These are phyloP conservation scores for Colletotrichum sp. DNA, from an alignment of 2,329 filamentous ascomycete species.

Conservation along the genomic window DNA sequence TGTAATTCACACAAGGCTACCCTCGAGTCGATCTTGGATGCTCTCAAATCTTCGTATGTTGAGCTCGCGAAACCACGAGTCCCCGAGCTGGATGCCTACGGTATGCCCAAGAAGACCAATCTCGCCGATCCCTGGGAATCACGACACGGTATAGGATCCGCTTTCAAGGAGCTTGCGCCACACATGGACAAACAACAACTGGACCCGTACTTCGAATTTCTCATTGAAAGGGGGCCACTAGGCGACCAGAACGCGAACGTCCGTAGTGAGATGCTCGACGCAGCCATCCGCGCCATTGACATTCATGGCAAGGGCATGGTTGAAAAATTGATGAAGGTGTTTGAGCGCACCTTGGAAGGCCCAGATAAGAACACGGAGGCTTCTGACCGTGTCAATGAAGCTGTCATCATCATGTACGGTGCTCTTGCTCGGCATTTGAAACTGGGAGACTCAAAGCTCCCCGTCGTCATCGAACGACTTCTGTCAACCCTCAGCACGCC, in stretches of 20 bases:
- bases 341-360: constrained; percentile 86
- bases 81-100: constrained; percentile 88
- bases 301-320: constrained; percentile 82
- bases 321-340: constrained; percentile 89
- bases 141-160: constrained; percentile 85
- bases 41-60: constrained; percentile 73
- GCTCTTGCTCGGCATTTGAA: constrained; percentile 88
- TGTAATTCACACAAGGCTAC: constrained; percentile 64
- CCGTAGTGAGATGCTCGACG: constrained; percentile 89
- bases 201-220: constrained; percentile 80
- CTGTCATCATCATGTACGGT: constrained; percentile 96
- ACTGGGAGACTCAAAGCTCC: constrained; percentile 84
- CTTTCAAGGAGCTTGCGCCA: constrained; percentile 81
- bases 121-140: constrained; percentile 89
- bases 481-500: constrained; percentile 90
- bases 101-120: constrained; percentile 91
- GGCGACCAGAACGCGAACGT: constrained; percentile 81
- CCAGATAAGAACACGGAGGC: constrained; percentile 82
- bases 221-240: constrained; percentile 87
- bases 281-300: constrained; percentile 81
- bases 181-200: constrained; percentile 73
- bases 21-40: constrained; percentile 66
- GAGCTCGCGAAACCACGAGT: constrained; percentile 83
- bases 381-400: constrained; percentile 92
- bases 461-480: constrained; percentile 85